These are phyloP conservation scores for Pythium rhizo-oryzae DNA, from an alignment of 352 stramenopile species.

Conservation along the genomic window DNA sequence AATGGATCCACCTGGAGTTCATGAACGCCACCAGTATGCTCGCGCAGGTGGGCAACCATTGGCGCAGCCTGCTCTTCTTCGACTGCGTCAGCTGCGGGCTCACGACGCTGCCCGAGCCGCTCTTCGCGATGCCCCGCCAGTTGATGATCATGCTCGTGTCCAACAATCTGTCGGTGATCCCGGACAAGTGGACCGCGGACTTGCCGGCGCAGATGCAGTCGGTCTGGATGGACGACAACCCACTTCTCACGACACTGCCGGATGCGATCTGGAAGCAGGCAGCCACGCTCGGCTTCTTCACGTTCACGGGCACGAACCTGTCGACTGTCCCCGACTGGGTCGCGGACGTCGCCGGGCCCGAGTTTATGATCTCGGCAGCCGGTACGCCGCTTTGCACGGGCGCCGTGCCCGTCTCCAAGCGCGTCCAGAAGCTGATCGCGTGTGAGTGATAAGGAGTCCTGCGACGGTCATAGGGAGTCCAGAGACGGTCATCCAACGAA, in stretches of 20 bases:
- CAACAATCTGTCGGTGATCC: neutral
- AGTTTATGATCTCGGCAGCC: conserved; percentile 7
- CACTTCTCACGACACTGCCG: neutral
- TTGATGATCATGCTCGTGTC: neutral
- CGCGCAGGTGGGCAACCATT: conserved; percentile 3
- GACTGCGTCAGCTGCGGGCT: conserved; percentile 16
- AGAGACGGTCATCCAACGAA: too few relatives aligned
- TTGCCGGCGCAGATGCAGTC: neutral
- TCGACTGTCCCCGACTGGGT: conserved; percentile 11
- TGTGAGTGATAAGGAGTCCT: conserved; percentile 1
- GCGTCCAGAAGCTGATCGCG: neutral
- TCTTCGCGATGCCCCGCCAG: neutral
- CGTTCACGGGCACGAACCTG: conserved; percentile 4
- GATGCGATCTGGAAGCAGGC: conserved; percentile 13
- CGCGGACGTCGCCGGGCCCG: conserved; percentile 6
- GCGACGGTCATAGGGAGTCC: too few relatives aligned
- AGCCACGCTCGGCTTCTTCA: neutral
- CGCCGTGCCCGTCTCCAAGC: neutral
- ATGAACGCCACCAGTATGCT: neutral
- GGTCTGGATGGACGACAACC: conserved; percentile 17
- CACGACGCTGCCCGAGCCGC: neutral
- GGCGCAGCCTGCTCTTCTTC: conserved; percentile 3
- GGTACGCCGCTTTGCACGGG: conserved; percentile 5
- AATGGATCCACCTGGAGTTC: conserved; percentile 17
- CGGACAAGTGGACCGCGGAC: neutral